A percentile compares a stretch with the other conserved stretches of the same genome.
These are phyloP conservation scores for Cupressus sempervirens DNA, from an alignment of 75 land plant species.

Conservation along the genomic window DNA sequence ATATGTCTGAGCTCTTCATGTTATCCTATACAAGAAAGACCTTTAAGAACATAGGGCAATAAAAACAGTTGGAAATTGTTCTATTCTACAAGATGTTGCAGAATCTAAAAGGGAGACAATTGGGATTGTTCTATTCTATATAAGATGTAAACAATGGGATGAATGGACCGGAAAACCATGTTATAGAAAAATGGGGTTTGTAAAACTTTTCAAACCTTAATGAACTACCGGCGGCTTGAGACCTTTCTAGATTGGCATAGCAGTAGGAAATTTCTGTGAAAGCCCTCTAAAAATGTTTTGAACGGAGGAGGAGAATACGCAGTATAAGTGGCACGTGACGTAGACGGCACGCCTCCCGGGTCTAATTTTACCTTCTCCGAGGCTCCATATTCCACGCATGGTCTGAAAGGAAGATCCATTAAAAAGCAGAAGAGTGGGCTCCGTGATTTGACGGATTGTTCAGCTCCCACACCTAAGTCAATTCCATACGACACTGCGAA, in stretches of 20 bases:
- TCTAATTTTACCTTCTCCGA: conserved; percentile 6
- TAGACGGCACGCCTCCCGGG: conserved; percentile 1
- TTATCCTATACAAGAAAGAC: background rate
- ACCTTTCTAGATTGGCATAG: background rate
- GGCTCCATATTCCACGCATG: no score
- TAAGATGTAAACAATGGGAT: background rate
- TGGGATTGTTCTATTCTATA: background rate
- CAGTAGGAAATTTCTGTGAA: background rate
- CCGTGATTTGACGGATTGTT: background rate
- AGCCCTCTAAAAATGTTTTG: background rate
- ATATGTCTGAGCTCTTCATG: background rate
- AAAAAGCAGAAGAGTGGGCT: background rate
- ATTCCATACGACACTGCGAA: background rate
- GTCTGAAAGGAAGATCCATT: background rate
- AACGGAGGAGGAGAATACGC: background rate
- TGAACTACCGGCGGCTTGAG: background rate
- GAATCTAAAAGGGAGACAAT: background rate
- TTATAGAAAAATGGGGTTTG: background rate
- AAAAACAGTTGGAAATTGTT: background rate
- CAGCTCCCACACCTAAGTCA: conserved; percentile 12
- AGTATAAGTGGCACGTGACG: background rate
- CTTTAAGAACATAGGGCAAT: no score
- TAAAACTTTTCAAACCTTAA: background rate
- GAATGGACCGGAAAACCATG: background rate
- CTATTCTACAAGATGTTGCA: no score